phyloP scores from a whole-genome alignment of 495 filamentous ascomycete species.

The Daldinia decipiens region DNA sequence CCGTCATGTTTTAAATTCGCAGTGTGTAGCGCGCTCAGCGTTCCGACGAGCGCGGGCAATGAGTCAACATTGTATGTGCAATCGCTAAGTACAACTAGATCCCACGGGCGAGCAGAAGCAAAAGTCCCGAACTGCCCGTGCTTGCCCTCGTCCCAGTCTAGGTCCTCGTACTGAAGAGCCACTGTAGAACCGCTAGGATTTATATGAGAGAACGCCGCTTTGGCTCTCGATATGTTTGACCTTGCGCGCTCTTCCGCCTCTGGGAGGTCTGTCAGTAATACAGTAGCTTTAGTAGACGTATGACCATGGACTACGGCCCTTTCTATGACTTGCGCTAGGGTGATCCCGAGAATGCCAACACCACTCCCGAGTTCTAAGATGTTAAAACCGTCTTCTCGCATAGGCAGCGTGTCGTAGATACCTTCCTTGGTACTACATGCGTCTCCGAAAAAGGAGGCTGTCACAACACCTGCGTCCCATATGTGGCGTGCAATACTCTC shows the following conservation, averaged over 20 bases:
- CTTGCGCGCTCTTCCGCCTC: slow-evolving; percentile 70
- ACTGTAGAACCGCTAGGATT: slow-evolving; percentile 37
- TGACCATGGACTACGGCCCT: slow-evolving; percentile 24
- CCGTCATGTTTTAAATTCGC: slow-evolving; percentile 52
- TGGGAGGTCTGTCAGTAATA: slow-evolving; percentile 84
- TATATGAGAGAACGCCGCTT: slow-evolving; percentile 38
- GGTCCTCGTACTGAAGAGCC: slow-evolving; percentile 63
- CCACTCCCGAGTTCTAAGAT: slow-evolving; percentile 85
- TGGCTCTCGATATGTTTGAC: slow-evolving; percentile 53
- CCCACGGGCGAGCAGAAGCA: slow-evolving; percentile 59
- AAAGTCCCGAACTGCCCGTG: slow-evolving; percentile 50
- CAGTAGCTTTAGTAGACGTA: slow-evolving; percentile 44
- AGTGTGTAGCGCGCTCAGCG: slow-evolving; percentile 65
- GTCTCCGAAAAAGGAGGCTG: slow-evolving; percentile 52
- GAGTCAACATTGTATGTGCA: slow-evolving; percentile 95
- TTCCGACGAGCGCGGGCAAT: slow-evolving; percentile 76
- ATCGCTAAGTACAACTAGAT: slow-evolving; percentile 85
- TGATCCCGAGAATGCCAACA: slow-evolving; percentile 85
- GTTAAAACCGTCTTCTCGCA: slow-evolving; percentile 53
- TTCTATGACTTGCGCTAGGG: slow-evolving; percentile 68
- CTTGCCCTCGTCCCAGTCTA: slow-evolving; percentile 76
- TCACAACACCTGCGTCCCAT: slow-evolving; percentile 72
- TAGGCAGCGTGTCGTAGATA: slow-evolving; percentile 17
- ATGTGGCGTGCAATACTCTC: slow-evolving; percentile 96
- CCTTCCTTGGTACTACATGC: slow-evolving; percentile 30